These are phyloP conservation scores for Vitis rupestris DNA, from an alignment of 164 flowering plant genomes.

Conservation along the genomic window DNA sequence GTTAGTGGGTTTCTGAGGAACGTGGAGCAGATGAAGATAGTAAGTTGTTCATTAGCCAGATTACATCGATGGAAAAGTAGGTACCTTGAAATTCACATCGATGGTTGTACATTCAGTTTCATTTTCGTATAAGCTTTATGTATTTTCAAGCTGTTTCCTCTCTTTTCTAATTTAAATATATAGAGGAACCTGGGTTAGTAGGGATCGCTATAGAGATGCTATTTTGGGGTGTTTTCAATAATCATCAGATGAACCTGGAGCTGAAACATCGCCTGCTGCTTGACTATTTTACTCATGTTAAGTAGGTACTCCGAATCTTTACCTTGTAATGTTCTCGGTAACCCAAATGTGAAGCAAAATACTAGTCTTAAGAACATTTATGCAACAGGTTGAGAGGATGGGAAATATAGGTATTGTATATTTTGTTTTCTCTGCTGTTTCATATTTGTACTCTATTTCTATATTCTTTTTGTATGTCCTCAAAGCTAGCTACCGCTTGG, in stretches of 20 bases:
- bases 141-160: not conserved
- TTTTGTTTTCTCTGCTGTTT: not conserved
- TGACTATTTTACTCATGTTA: not conserved
- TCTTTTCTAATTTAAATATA: too few species aligned
- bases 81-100: not conserved
- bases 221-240: not conserved
- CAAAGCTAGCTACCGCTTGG: too few species aligned
- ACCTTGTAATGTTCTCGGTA: not conserved
- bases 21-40: too few species aligned
- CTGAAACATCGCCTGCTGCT: not conserved
- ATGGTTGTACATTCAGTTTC: not conserved
- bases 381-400: not conserved
- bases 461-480: too few species aligned
- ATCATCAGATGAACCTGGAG: not conserved
- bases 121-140: not conserved
- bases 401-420: not conserved
- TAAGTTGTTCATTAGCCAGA: too few species aligned
- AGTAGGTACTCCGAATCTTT: not conserved
- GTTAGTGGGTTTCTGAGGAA: too few species aligned
- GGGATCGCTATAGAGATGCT: not conserved
- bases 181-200: not conserved
- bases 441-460: not conserved
- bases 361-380: not conserved
- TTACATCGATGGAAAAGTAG: too few species aligned
- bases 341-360: not conserved